Base-by-base conservation (phyloP, 225 moss, liverwort and hornwort genomes). In the Sphagnum tenellum region DNA sequence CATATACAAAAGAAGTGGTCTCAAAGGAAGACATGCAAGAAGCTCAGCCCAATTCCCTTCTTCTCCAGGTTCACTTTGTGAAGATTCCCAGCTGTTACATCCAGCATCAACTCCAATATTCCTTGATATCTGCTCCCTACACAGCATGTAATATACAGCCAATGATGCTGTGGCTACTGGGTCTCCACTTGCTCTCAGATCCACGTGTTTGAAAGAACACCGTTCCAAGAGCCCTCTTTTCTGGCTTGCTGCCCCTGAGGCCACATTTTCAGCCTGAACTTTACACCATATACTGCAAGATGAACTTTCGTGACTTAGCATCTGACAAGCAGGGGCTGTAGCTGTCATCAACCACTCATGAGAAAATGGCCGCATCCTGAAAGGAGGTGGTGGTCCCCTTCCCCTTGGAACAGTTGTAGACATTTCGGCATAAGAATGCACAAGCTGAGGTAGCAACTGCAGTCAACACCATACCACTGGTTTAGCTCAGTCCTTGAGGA, bases 341-440 rank as follows among this genome's bases (percentile, higher is more conserved):
- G 91, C 86, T 65, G 72, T 75, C 68, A 92, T 74, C 67, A 95
- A 76, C 72, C 89, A 79, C 64, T 84, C 84, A 51, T 82, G 84
- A 49, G 89, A 81, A 70, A 95, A 86, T 57, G 94, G 91, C 72
- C 91, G 89, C 94, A 95, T 95, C 70, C 88, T 84, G 67, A 91
- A 95, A 60, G 86, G 84, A 47, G 80, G 90, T 62, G 86, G 76
- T 60, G 77, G 68, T 59, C 76, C 88, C 72, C 89, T 86, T 67
- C 70, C 52, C 70, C 94, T 86, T 59, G 89, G 86, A 57, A 79
- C 88, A 65, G 91, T 76, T 64, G 84, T 85, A 67, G 94, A 94
- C 65, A 82, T 82, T 9, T 89, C 91, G 46, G 89, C 84, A 69
- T 86, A 92, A 47, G 67, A 68, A 54, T 86, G 94, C 48, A 95